These are phyloP conservation scores for Panicum miliaceum DNA, from an alignment of 176 grass and related monocot genomes.

Conservation along the genomic window DNA sequence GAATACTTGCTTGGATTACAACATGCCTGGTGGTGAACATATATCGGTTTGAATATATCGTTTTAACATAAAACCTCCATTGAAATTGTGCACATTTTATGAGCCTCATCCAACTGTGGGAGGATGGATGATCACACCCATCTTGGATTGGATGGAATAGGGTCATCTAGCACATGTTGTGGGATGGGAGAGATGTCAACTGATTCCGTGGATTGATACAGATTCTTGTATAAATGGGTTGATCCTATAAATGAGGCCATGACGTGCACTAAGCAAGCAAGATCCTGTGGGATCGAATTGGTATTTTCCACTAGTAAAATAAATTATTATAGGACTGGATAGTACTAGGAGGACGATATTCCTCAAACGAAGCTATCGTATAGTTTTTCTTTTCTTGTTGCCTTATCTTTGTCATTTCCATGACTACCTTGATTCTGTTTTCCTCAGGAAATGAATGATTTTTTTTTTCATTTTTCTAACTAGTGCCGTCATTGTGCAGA, in stretches of 20 bases:
- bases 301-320: background rate
- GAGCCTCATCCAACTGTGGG: background rate
- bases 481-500: conserved; percentile 45
- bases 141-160: background rate
- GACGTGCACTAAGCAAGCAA: background rate
- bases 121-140: background rate
- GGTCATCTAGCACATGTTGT: background rate
- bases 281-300: background rate
- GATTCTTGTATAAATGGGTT: background rate
- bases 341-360: background rate
- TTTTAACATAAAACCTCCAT: background rate
- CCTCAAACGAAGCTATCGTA: background rate
- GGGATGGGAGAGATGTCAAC: background rate
- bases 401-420: background rate
- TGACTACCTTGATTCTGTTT: background rate
- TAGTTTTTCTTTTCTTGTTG: background rate
- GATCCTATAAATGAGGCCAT: background rate
- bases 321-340: background rate
- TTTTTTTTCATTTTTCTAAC: background rate
- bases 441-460: background rate
- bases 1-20: background rate
- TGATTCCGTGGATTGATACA: background rate
- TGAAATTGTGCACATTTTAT: background rate
- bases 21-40: conserved; percentile 6
- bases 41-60: background rate